Percentiles rank a stretch among this genome's conserved stretches.
These are phyloP conservation scores for Terfezia boudieri DNA, from an alignment of 495 filamentous ascomycete species.

Conservation along the genomic window DNA sequence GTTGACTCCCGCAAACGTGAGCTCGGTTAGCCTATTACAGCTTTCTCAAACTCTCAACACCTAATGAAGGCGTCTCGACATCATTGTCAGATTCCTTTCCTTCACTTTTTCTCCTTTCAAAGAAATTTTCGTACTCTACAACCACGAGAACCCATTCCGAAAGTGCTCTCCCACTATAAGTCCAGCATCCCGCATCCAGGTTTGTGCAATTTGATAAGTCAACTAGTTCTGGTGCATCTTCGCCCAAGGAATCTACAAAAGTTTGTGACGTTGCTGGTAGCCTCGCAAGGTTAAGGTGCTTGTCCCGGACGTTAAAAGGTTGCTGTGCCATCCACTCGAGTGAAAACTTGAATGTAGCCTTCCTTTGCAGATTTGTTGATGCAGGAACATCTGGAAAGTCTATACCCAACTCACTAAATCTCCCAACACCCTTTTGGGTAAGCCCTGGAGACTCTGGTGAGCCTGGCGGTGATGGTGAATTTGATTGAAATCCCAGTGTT, in stretches of 20 bases:
- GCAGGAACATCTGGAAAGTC: slow-evolving; percentile 7
- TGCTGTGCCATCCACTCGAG: slow-evolving; percentile 48
- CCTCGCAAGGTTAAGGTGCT: slow-evolving; percentile 45
- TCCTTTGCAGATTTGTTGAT: slow-evolving; percentile 30
- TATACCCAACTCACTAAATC: neutral
- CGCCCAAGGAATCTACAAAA: slow-evolving; percentile 23
- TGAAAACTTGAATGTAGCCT: slow-evolving; percentile 55
- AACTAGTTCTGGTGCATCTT: slow-evolving; percentile 3
- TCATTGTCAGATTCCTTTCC: slow-evolving; percentile 51
- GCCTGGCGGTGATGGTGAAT: slow-evolving; percentile 18
- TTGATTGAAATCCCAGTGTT: slow-evolving; percentile 23
- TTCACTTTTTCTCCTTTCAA: slow-evolving; percentile 64
- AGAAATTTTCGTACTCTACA: slow-evolving; percentile 76
- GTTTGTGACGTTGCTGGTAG: slow-evolving; percentile 50
- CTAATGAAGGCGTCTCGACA: slow-evolving; percentile 72
- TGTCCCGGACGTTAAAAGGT: slow-evolving; percentile 30
- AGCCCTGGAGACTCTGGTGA: slow-evolving; percentile 3
- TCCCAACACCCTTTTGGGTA: neutral
- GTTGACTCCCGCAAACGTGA: too few relatives aligned
- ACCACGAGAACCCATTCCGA: slow-evolving; percentile 81
- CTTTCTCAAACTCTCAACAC: slow-evolving; percentile 63
- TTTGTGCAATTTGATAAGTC: slow-evolving; percentile 8
- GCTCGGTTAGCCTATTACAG: slow-evolving; percentile 14
- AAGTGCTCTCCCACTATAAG: slow-evolving; percentile 68
- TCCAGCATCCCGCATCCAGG: slow-evolving; percentile 19